Conservation (phyloP, 208 protist genomes). For the Phytomonas francai region DNA sequence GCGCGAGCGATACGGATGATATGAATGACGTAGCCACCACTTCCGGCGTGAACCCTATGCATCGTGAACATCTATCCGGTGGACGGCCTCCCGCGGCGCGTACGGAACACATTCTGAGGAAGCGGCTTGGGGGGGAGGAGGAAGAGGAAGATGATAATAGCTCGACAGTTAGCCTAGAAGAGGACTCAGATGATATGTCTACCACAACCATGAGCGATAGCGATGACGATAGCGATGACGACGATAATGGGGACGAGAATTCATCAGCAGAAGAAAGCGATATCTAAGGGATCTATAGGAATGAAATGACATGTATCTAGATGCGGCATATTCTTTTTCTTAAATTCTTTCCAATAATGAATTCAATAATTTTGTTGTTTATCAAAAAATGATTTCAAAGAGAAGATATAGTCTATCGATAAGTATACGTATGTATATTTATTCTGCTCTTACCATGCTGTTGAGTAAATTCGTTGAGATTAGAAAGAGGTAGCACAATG, state of each 20-base stretch:
- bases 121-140: constrained; percentile 2
- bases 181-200: constrained; percentile 21
- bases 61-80: constrained; percentile 3
- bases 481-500: not conserved
- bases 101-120: not conserved
- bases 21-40: not conserved
- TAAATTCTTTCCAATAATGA: not conserved
- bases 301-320: constrained; percentile 2
- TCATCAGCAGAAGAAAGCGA: constrained; percentile 32
- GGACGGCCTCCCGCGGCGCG: not conserved
- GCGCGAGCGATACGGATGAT: constrained; percentile 7
- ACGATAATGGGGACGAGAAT: constrained; percentile 32
- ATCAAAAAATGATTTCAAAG: not conserved
- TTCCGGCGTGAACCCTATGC: constrained; percentile 1
- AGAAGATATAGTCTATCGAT: not conserved
- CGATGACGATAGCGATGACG: constrained; percentile 35
- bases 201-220: constrained; percentile 26
- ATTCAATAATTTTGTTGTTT: not conserved
- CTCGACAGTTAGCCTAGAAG: constrained; percentile 14
- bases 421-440: not conserved
- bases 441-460: not conserved
- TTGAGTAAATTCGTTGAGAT: not conserved
- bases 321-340: not conserved
- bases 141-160: constrained; percentile 4
- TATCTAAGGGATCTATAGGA: constrained; percentile 20